These are phyloP conservation scores for Uronychia setigera DNA, from an alignment of 73 alveolate genomes.

Conservation along the genomic window DNA sequence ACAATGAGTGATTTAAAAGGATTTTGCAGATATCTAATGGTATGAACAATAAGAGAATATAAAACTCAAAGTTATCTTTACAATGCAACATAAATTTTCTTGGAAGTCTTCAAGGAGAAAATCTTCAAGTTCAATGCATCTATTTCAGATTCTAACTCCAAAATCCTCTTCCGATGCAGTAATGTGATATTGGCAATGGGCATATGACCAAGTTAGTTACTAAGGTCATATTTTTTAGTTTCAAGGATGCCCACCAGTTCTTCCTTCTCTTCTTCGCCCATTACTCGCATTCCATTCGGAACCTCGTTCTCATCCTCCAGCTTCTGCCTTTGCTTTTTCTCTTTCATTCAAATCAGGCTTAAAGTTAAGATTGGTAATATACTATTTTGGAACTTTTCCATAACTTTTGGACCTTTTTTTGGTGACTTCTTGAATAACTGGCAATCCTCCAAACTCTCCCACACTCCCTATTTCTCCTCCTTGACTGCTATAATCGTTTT, in stretches of 20 bases:
- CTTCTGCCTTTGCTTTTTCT: neutral
- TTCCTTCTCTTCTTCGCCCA: neutral
- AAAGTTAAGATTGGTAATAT: neutral
- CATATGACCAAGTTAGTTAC: neutral
- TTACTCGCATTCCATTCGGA: neutral
- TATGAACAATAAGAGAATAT: neutral
- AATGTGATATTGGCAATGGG: conserved; percentile 7
- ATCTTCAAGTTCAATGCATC: neutral
- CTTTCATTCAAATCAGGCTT: neutral
- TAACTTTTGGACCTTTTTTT: neutral
- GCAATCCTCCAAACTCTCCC: neutral
- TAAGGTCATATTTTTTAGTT: neutral
- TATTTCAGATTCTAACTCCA: neutral
- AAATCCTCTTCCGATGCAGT: neutral
- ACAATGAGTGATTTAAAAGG: neutral
- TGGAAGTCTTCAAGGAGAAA: neutral
- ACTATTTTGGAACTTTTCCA: conserved; percentile 5
- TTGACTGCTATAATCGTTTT: neutral
- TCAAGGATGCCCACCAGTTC: neutral
- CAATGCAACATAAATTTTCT: neutral
- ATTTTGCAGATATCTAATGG: neutral
- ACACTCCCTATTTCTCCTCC: no score
- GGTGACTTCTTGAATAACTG: neutral
- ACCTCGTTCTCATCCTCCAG: neutral
- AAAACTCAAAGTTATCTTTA: no score